Evolutionary conservation across 75 land plant genomes (phyloP).

Genomic region (Selaginella moellendorffii): DNA sequence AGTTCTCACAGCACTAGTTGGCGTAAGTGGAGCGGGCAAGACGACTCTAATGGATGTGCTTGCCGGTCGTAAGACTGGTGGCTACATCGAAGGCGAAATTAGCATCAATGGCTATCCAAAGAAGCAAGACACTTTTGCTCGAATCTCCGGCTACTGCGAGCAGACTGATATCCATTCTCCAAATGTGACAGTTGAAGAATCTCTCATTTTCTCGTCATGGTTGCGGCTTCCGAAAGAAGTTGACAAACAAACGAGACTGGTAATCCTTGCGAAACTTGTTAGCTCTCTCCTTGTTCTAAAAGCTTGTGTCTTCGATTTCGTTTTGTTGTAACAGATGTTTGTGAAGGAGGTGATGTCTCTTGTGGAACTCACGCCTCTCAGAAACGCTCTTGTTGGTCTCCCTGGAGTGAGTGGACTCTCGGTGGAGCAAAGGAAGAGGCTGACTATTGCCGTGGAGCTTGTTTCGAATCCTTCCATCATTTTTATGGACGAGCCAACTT

Average conservation of each 20-base stretch:
- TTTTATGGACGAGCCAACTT: slow-evolving; percentile 90
- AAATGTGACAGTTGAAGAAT: slow-evolving; percentile 33
- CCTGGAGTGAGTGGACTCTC: slow-evolving; percentile 73
- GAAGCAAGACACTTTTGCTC: slow-evolving; percentile 47
- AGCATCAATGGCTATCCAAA: slow-evolving; percentile 36
- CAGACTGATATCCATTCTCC: slow-evolving; percentile 49
- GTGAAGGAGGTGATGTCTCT: slow-evolving; percentile 76
- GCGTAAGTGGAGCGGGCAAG: neutral
- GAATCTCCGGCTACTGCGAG: slow-evolving; percentile 46
- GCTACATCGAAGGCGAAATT: slow-evolving; percentile 30
- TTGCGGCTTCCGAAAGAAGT: neutral
- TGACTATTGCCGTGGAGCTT: slow-evolving; percentile 65
- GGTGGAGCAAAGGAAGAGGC: slow-evolving; percentile 63
- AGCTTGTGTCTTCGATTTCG: neutral
- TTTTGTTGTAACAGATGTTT: slow-evolving; percentile 35
- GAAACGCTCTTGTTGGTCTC: slow-evolving; percentile 53
- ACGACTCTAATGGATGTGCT: slow-evolving; percentile 8
- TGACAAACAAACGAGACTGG: neutral
- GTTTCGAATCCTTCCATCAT: slow-evolving; percentile 79
- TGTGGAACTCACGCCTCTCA: slow-evolving; percentile 43
- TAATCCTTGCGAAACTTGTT: neutral
- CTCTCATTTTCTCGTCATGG: slow-evolving; percentile 14
- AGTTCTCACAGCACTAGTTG: slow-evolving; percentile 4
- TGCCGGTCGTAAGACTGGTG: slow-evolving; percentile 24
- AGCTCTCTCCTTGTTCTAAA: neutral